Conservation (phyloP, 192 early-diverging fungal genomes). For the Irineochytrium annulatum region DNA sequence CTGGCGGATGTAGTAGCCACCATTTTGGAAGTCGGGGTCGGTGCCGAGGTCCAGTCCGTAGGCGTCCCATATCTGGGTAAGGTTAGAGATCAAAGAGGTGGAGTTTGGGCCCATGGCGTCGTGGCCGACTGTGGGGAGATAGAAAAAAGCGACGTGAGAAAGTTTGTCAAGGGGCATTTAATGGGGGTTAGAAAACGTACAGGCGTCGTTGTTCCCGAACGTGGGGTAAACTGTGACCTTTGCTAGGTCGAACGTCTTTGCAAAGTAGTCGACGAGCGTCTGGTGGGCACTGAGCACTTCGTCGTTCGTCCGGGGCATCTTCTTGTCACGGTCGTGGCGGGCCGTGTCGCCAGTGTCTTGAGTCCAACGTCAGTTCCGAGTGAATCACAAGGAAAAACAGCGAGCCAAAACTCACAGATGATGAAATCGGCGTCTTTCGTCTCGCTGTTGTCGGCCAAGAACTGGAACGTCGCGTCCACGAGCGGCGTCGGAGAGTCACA, state of each 20-base stretch:
- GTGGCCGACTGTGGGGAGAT: constrained; percentile 14
- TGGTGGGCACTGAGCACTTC: constrained; percentile 13
- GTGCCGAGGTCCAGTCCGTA: constrained; percentile 15
- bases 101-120: constrained; percentile 7
- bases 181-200: constrained; percentile 12
- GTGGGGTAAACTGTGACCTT: constrained; percentile 24
- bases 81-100: constrained; percentile 20
- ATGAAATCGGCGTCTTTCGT: constrained; percentile 25
- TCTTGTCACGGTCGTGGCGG: constrained; percentile 29
- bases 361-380: background rate
- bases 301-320: background rate
- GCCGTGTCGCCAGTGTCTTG: constrained; percentile 31
- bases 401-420: background rate
- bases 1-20: constrained; percentile 26
- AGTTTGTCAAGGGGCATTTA: constrained; percentile 7
- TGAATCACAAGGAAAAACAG: background rate
- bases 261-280: constrained; percentile 15
- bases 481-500: constrained; percentile 26
- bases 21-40: constrained; percentile 9
- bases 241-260: constrained; percentile 5
- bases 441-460: constrained; percentile 12
- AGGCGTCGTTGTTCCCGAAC: constrained; percentile 29
- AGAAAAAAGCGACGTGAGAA: background rate
- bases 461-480: constrained; percentile 25
- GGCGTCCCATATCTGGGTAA: constrained; percentile 23